These are phyloP conservation scores for Malus sieversii DNA, from an alignment of 306 rosid genomes.

Conservation along the genomic window DNA sequence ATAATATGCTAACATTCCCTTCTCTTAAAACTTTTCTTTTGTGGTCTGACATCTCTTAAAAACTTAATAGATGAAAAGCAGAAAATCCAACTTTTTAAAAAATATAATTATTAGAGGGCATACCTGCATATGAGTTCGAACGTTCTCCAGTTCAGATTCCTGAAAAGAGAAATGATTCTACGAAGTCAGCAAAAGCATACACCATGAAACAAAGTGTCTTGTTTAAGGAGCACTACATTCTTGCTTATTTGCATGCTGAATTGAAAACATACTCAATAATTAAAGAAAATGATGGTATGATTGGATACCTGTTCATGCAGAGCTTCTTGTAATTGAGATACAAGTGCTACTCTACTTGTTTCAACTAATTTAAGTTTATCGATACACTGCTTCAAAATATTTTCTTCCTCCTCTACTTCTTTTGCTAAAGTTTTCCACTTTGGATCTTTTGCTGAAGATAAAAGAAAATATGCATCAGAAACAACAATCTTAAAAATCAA, in stretches of 20 bases:
- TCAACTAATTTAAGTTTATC: conserved; percentile 68
- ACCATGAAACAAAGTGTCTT: background rate
- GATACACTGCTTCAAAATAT: conserved; percentile 55
- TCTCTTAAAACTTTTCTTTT: background rate
- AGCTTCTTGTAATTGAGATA: conserved; percentile 81
- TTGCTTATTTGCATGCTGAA: background rate
- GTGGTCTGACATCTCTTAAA: background rate
- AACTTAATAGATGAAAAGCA: background rate
- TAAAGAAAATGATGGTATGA: background rate
- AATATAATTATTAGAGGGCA: conserved; percentile 5
- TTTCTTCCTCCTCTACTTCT: conserved; percentile 76
- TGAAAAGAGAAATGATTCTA: conserved; percentile 19
- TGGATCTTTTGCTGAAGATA: conserved; percentile 71
- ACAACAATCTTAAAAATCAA: background rate
- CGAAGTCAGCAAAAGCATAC: background rate
- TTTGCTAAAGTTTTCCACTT: conserved; percentile 58
- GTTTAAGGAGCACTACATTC: background rate
- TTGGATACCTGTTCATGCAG: conserved; percentile 64
- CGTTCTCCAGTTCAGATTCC: conserved; percentile 84
- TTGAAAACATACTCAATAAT: background rate
- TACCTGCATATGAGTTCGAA: conserved; percentile 94
- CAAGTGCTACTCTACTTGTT: conserved; percentile 66
- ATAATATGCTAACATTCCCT: background rate
- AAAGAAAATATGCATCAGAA: conserved; percentile 32
- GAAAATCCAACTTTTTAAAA: background rate